Base-by-base conservation (phyloP, 371 early-diverging fungal species). In the Rhizopus sp. region DNA sequence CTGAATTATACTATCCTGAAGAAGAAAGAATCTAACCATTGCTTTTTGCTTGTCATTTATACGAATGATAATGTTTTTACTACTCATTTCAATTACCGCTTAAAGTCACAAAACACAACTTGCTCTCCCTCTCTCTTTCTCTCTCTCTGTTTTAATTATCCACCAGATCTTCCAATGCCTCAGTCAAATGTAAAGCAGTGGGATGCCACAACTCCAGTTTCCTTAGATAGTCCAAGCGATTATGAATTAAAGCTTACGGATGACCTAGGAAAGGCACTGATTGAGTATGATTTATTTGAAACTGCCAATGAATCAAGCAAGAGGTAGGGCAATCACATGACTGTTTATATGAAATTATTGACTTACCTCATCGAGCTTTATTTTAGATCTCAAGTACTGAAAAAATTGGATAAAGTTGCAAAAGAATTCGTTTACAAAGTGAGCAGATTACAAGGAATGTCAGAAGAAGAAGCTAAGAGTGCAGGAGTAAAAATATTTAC, bases 401-500 rank as follows among this genome's bases (percentile, higher is more conserved):
- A 91, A 1, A 91, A 94, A 59, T 75, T 98, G 31, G 86, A 94
- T 70, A 71, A 75, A 55, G 70, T 96, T 50, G 92, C 95, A 52
- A 93, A 95, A 65, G 90, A 93, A 45, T 96, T 98, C 76, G 96
- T 98, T 6, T 88, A 89, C 50, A 66, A 70, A 30, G 88, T 88
- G 7, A 82, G 86, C 42, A 73, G 70, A 58, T 64, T 86, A 33
- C 85, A 88, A 53, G 83, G 83, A 13, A 77, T 92, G 32, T 85
- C 93, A 13, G 95, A 92, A 62, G 73, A 87, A 9, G 64, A 93
- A 29, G 96, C 96, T 3, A 83, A 76, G 52, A 89, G 92, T 55
- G 93, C 91, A 40, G 97, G 97, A 41, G 99, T 99, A 37, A 97
- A 97, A 76, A 99, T 99, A 40, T 99, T 94, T 69, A 98, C 99